Evolutionary conservation across 805 yeast species (phyloP).

Genomic region (Zygoascus ofunaensis): DNA sequence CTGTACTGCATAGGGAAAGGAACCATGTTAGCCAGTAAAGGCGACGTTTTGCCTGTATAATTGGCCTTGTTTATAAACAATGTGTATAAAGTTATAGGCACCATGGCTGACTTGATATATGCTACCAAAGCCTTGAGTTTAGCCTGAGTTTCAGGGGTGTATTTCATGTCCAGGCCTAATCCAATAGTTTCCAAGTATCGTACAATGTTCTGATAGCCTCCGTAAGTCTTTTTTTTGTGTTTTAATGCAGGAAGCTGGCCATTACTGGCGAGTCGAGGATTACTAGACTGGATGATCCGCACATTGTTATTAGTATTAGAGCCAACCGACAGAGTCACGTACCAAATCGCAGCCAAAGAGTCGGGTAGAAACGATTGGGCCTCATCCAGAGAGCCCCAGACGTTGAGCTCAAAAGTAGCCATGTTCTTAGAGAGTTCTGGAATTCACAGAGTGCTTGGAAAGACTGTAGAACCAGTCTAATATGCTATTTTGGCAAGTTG

Average conservation of each 20-base stretch:
- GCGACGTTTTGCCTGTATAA: constrained; percentile 26
- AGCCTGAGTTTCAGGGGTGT: constrained; percentile 11
- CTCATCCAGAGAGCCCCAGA: constrained; percentile 24
- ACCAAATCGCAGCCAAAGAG: constrained; percentile 27
- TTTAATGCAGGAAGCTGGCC: constrained; percentile 24
- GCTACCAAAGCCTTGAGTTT: constrained; percentile 14
- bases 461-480: no score
- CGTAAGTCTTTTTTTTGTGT: constrained; percentile 9
- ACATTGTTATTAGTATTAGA: not conserved
- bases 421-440: not conserved
- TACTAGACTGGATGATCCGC: constrained; percentile 19
- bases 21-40: constrained; percentile 22
- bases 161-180: constrained; percentile 6
- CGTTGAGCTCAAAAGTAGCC: constrained; percentile 23
- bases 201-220: constrained; percentile 23
- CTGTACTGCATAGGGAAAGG: constrained; percentile 33
- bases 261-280: constrained; percentile 16
- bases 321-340: constrained; percentile 9
- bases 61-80: constrained; percentile 21
- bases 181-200: constrained; percentile 12
- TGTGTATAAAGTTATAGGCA: constrained; percentile 12
- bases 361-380: constrained; percentile 24
- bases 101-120: constrained; percentile 17
- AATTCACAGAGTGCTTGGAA: not conserved
- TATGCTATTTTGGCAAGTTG: not conserved